Evolutionary conservation across 164 flowering plant genomes (phyloP).

Genomic region (Tetracentron sinense): DNA sequence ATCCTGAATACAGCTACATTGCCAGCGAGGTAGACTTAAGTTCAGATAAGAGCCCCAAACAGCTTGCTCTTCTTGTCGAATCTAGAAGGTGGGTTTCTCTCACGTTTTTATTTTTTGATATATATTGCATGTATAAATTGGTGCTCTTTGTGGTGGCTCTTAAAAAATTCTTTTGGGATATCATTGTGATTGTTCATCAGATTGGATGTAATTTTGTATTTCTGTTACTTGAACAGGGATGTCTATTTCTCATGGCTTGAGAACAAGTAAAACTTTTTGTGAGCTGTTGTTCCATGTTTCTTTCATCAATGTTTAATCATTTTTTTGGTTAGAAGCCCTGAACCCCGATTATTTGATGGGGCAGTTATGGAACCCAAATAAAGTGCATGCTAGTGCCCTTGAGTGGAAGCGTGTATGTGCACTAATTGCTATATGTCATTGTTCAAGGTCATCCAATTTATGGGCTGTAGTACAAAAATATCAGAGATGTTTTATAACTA

Average conservation of each 20-base stretch:
- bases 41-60: conserved; percentile 31
- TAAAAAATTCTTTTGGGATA: background rate
- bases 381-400: no score
- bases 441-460: no score
- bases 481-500: no score
- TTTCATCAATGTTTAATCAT: background rate
- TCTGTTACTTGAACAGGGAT: background rate
- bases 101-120: background rate
- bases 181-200: background rate
- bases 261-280: background rate
- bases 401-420: no score
- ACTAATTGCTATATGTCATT: no score
- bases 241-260: background rate
- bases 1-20: conserved; percentile 20
- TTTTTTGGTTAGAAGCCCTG: no score
- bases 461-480: no score
- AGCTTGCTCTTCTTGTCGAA: conserved; percentile 33
- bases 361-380: no score
- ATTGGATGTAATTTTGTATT: background rate
- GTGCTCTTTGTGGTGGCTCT: background rate
- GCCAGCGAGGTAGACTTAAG: conserved; percentile 27
- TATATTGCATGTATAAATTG: no score
- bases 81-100: conserved; percentile 29
- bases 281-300: background rate
- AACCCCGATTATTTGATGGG: no score